Base-by-base conservation (phyloP, 345 rosid species). In the Isatis tinctoria region DNA sequence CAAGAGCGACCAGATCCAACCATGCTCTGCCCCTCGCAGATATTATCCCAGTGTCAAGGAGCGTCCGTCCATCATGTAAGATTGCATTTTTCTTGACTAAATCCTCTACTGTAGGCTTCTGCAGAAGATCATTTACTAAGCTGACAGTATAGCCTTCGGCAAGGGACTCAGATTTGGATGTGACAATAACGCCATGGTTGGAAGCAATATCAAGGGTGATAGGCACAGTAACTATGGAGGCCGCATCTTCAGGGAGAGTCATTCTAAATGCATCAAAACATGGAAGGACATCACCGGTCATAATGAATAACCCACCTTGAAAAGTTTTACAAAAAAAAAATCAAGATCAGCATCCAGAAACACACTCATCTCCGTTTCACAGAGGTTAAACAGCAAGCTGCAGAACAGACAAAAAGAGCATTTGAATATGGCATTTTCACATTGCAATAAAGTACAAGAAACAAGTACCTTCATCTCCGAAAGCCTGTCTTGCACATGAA, bases 251-350 rank as follows among this genome's bases (percentile, higher is more conserved):
- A 4, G 96, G 93, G 79, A 95, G 87, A 73, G 84, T 82, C 85
- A 92, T 70, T 61, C 83, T 63, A 57, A 87, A 85, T 35, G 97
- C 90, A 86, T 95, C 99, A 73, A 95, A 95, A 85, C 99, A 90
- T 14, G 97, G 97, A 74, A 95, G 97, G 64, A 95, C 99, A 84
- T 95, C 99, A 58, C 99, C 99, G 20, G 97, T 95, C 99, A 95
- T 92, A 40, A 87, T 92, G 73, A 95, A 84, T 35, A 95, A 73
- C 47, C 97, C 97, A 77, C 99, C 98, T 94, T 67, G 65, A 80
- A 6, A 65, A 37, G 45, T 57, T 9, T 22, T 22, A 1, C 1
- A 30, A 30, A 30, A 30, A 6, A 17, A 14, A 37, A 56, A 13
- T 8, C 2, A 16, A 40, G 10, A 61, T 75, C 49, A 69, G 58